A percentile compares a stretch with the other conserved stretches of the same genome.
These are phyloP conservation scores for Dalbergia cultrata DNA, from an alignment of 306 rosid genomes.

Conservation along the genomic window DNA sequence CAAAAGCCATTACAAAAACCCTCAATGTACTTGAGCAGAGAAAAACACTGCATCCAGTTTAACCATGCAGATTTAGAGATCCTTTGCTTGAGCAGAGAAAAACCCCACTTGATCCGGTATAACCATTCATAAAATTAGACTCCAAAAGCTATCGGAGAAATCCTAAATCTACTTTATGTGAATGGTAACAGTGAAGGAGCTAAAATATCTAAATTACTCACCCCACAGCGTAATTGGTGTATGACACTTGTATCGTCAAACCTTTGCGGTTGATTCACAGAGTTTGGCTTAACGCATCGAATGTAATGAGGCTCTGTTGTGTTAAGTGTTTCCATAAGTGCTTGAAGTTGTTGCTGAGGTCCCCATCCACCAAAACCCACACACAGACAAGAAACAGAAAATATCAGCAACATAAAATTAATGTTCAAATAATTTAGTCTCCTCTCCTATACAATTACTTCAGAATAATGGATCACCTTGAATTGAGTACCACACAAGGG, in stretches of 20 bases:
- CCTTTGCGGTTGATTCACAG: conserved; percentile 83
- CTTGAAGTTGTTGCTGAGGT: conserved; percentile 94
- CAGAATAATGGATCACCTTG: background rate
- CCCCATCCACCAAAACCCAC: background rate
- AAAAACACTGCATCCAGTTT: too few species aligned
- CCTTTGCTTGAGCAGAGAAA: too few species aligned
- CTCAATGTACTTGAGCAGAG: too few species aligned
- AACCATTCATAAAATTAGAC: too few species aligned
- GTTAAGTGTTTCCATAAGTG: conserved; percentile 93
- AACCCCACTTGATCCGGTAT: too few species aligned
- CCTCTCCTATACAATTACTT: conserved; percentile 12
- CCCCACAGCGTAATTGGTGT: conserved; percentile 98
- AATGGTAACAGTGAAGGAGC: background rate
- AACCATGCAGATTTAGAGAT: too few species aligned
- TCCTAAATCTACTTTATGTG: too few species aligned
- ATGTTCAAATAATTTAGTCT: conserved; percentile 27
- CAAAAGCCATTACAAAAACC: too few species aligned
- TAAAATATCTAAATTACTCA: conserved; percentile 57
- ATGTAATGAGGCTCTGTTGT: conserved; percentile 95
- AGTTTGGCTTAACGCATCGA: conserved; percentile 97
- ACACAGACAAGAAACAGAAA: conserved; percentile 2
- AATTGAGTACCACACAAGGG: conserved; percentile 1
- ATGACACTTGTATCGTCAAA: conserved; percentile 90
- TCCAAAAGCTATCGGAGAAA: too few species aligned
- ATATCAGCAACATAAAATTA: conserved; percentile 40